Base-by-base conservation (phyloP, 139 green algal species). In the Cymbomonas tetramitiformis region DNA sequence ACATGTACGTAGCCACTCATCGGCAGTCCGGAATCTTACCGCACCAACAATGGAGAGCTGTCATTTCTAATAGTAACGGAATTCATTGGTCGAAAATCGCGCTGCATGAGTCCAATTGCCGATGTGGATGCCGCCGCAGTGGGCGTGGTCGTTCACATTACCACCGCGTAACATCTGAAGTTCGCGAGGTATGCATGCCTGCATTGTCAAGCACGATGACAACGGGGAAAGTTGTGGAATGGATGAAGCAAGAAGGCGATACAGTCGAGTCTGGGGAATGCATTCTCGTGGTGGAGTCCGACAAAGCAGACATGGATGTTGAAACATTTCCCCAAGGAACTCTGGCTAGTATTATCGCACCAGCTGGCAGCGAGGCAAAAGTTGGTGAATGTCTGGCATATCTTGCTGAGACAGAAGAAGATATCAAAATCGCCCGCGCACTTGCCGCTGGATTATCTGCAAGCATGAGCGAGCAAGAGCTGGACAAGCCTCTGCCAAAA, bases 251-350 rank as follows among this genome's bases (percentile, higher is more conserved):
- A 57, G 77, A 72, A 39, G 83, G 83, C 8, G 75, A 90, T 18
- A 39, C 63, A 51, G 65, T 88, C 30, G 36, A 30, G 28, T 91
- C 92, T 66, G 86, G 86, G 46, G 82, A 96, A 78, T 65, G 76
- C 25, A 75, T 98, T 15, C 86, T 99, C n/a, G 91, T 98, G 2
- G 87, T 96, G 18, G 89, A 95, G 78, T 93, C 82, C 4, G 91
- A 99, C 74, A 99, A 99, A 73, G 91, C 89, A 9, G 90, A 96
- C 61, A 98, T 97, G 90, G 88, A 96, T 61, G 91, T 96, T 1
- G 91, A 97, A 72, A 90, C 83, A 21, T 96, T 96, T 70, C 74
- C 75, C 18, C 81, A 91, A 19, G 89, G 89, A 34, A 86, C 86
- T 61, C 68, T 97, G 28, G 89, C 72, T 18, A 62, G 73, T n/a